A percentile compares a stretch with the other conserved stretches of the same genome.
Conservation (phyloP, 139 green algal genomes). For the Zygnema circumcarinatum region DNA sequence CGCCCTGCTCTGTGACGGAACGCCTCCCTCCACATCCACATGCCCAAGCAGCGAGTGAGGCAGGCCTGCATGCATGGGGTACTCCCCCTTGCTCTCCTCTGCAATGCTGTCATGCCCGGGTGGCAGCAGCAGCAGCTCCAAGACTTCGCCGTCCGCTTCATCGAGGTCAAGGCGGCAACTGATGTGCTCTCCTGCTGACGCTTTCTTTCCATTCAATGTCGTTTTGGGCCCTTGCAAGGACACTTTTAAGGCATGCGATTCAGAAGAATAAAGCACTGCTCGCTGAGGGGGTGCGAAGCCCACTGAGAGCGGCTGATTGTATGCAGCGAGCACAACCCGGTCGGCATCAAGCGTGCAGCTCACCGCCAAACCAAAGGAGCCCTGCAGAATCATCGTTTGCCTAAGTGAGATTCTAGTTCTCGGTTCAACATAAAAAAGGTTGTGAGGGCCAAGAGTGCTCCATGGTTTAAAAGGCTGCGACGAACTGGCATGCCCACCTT, state of each 20-base stretch:
- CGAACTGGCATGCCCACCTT: constrained; percentile 49
- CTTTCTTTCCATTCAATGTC: not conserved
- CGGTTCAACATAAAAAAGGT: too few relatives aligned
- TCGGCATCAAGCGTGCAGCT: constrained; percentile 52
- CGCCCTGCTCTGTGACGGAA: not conserved
- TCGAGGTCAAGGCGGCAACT: constrained; percentile 43
- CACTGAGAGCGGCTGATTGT: constrained; percentile 59
- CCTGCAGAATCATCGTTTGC: too few relatives aligned
- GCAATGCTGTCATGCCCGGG: not conserved
- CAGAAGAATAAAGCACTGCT: constrained; percentile 55
- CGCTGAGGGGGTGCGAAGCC: constrained; percentile 28
- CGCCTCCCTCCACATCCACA: not conserved
- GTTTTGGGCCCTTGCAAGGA: not conserved
- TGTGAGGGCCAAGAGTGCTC: too few relatives aligned
- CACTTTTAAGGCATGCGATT: constrained; percentile 41
- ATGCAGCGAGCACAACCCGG: constrained; percentile 42
- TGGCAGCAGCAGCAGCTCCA: constrained; percentile 28
- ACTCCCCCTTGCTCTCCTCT: not conserved
- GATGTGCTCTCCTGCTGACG: constrained; percentile 6
- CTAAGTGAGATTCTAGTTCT: too few relatives aligned
- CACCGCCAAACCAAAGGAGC: constrained; percentile 52
- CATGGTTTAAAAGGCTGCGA: too few relatives aligned
- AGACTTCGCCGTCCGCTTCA: constrained; percentile 49
- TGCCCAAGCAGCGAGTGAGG: not conserved
- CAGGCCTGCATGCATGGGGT: not conserved